A percentile compares a stretch with the other conserved stretches of the same genome.
phyloP scores from a whole-genome alignment of 2,329 filamentous ascomycete genomes.

The Pezicula carpinea region DNA sequence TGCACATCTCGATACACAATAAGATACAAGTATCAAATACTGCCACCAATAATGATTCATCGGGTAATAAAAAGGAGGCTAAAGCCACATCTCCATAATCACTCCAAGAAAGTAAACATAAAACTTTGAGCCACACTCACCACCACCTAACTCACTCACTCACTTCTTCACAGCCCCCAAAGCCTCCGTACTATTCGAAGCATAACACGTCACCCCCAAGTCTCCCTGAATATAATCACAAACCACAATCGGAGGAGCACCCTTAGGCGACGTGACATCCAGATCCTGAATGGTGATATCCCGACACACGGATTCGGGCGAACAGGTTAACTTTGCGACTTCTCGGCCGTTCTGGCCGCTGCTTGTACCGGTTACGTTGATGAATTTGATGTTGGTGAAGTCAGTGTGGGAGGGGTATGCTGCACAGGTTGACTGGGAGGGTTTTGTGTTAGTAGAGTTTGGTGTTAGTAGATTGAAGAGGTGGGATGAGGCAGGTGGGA shows the following conservation, averaged over 20 bases:
- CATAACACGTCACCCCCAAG: constrained; percentile 11
- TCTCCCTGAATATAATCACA: constrained; percentile 40
- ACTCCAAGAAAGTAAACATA: too few relatives aligned
- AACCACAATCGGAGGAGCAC: constrained; percentile 38
- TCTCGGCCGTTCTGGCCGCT: constrained; percentile 51
- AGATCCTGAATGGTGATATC: constrained; percentile 52
- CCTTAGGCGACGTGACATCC: constrained; percentile 45
- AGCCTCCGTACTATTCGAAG: constrained; percentile 2
- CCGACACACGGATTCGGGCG: constrained; percentile 50
- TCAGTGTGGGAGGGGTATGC: constrained; percentile 52
- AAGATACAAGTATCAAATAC: too few relatives aligned
- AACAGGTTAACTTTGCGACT: constrained; percentile 51
- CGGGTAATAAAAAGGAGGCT: too few relatives aligned
- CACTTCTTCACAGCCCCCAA: too few relatives aligned
- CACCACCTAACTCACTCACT: too few relatives aligned
- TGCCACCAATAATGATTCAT: too few relatives aligned
- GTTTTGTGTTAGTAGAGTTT: constrained; percentile 24
- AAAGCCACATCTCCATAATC: too few relatives aligned
- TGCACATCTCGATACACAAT: too few relatives aligned
- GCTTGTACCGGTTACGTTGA: constrained; percentile 53
- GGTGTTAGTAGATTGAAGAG: not conserved
- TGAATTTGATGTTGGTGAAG: constrained; percentile 53
- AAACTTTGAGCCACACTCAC: too few relatives aligned
- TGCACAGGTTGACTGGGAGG: constrained; percentile 43
- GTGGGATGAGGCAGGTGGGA: not conserved